Evolutionary conservation across 164 flowering plant genomes (phyloP).

Genomic region (Vitis rotundifolia): DNA sequence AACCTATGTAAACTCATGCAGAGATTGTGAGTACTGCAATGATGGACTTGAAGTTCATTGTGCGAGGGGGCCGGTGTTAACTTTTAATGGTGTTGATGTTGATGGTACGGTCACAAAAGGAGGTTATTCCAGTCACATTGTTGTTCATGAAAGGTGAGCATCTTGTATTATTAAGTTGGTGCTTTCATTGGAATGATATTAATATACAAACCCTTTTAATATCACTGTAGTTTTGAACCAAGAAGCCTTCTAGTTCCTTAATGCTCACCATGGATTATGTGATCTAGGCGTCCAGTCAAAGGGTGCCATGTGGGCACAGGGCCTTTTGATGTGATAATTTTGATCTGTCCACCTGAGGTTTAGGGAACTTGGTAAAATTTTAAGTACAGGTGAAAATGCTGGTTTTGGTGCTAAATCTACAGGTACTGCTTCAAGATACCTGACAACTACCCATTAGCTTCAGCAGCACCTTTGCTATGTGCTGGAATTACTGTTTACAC

Average conservation of each 20-base stretch:
- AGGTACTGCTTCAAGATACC: slow-evolving; percentile 34
- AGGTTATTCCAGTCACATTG: slow-evolving; percentile 4
- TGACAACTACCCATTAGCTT: slow-evolving; percentile 21
- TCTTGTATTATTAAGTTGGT: neutral
- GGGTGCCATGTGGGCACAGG: too few species aligned
- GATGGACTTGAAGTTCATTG: slow-evolving; percentile 3
- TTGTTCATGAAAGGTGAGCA: slow-evolving; percentile 10
- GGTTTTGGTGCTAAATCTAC: neutral
- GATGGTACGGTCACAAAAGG: slow-evolving; percentile 10
- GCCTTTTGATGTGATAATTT: too few species aligned
- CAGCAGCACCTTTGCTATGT: slow-evolving; percentile 34
- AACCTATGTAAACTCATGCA: neutral
- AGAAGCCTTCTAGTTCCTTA: too few species aligned
- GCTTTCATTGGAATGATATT: neutral
- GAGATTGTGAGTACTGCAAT: slow-evolving; percentile 3
- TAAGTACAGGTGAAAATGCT: neutral
- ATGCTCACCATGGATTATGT: too few species aligned
- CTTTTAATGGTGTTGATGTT: slow-evolving; percentile 3
- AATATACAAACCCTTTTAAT: too few species aligned
- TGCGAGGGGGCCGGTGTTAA: neutral
- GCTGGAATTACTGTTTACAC: slow-evolving; percentile 37
- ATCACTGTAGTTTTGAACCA: too few species aligned
- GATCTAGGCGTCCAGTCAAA: too few species aligned
- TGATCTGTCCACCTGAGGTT: too few species aligned
- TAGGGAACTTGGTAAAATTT: neutral